Conservation (phyloP, 129 eudicot species). For the Ambrosia artemisiifolia region DNA sequence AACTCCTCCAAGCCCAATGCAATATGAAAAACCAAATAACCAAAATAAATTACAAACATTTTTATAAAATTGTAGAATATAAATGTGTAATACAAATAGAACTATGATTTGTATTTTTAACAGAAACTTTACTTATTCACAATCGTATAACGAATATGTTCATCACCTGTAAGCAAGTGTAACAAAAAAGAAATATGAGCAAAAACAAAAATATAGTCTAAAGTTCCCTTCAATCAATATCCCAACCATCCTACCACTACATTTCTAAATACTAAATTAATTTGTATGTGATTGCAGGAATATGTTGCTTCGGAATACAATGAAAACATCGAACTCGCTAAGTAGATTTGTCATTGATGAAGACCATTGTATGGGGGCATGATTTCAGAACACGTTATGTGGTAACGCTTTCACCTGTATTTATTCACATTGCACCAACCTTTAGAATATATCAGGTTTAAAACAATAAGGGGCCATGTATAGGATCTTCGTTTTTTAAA, state of each 20-base stretch:
- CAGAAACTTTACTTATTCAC: background rate
- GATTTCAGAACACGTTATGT: slow-evolving; percentile 95
- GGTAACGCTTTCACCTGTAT: slow-evolving; percentile 37
- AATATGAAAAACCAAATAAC: no score
- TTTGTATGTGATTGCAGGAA: slow-evolving; percentile 46
- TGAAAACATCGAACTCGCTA: slow-evolving; percentile 18
- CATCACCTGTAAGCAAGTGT: background rate
- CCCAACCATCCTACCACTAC: background rate
- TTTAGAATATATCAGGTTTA: slow-evolving; percentile 1
- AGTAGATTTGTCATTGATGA: slow-evolving; percentile 89
- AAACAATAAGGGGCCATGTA: slow-evolving; percentile 15
- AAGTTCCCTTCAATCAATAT: no score
- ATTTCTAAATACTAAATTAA: background rate
- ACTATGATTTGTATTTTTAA: no score
- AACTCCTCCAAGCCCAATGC: no score
- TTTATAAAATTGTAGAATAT: no score
- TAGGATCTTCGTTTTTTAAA: slow-evolving; percentile 92
- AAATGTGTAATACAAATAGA: no score
- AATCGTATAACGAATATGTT: slow-evolving; percentile 5
- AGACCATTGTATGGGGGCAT: slow-evolving; percentile 99
- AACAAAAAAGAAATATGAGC: slow-evolving; percentile 16
- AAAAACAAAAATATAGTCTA: background rate
- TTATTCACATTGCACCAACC: background rate
- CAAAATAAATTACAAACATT: no score
- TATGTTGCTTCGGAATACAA: slow-evolving; percentile 33